Evolutionary conservation across 176 grass and related monocot genomes (phyloP).

Genomic region (Musa itinerans): DNA sequence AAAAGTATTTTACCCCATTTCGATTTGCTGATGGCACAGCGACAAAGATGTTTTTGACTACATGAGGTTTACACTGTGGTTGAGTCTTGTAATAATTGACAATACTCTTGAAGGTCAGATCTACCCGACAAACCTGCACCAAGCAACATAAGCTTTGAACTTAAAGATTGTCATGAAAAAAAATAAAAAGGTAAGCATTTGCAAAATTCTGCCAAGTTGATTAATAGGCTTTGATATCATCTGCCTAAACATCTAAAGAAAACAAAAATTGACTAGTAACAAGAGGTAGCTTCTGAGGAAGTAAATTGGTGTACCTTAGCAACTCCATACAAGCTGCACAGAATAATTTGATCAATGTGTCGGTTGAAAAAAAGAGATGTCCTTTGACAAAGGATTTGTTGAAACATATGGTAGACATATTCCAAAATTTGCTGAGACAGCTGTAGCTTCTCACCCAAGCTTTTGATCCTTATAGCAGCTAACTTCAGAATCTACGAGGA

Average conservation of each 20-base stretch:
- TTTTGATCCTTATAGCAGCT: conserved; percentile 87
- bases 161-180: conserved; percentile 16
- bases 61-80: conserved; percentile 73
- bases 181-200: background rate
- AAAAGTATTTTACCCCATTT: conserved; percentile 39
- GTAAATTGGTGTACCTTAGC: conserved; percentile 51
- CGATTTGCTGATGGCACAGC: conserved; percentile 34
- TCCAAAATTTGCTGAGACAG: conserved; percentile 52
- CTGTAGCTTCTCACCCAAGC: conserved; percentile 69
- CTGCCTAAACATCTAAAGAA: background rate
- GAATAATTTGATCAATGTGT: conserved; percentile 83
- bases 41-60: conserved; percentile 67
- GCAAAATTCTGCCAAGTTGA: background rate
- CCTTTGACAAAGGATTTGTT: conserved; percentile 62
- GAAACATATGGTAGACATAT: conserved; percentile 59
- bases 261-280: background rate
- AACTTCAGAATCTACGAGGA: conserved; percentile 71
- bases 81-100: conserved; percentile 70
- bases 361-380: conserved; percentile 82
- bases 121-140: conserved; percentile 48
- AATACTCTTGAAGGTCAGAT: conserved; percentile 63
- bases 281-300: conserved; percentile 19
- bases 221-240: background rate
- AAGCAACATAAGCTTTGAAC: conserved; percentile 32
- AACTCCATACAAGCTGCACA: conserved; percentile 92